phyloP scores from a whole-genome alignment of 768 basidiomycete species.

The Termitomyces sp. region DNA sequence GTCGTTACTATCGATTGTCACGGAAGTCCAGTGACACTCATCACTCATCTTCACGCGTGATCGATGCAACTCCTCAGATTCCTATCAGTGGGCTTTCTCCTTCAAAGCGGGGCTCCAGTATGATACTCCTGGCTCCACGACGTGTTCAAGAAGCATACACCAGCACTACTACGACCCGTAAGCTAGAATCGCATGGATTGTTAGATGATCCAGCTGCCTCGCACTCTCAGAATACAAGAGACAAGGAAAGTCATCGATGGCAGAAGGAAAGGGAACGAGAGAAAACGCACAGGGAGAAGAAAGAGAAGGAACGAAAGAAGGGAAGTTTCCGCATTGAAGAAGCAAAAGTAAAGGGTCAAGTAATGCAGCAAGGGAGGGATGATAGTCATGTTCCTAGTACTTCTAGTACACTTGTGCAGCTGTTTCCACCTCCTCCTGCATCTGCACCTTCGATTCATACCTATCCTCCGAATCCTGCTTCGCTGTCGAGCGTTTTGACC shows the following conservation, averaged over 20 bases:
- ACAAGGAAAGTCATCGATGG: slow-evolving; percentile 24
- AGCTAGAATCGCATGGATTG: slow-evolving; percentile 61
- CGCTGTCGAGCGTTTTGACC: slow-evolving; percentile 1
- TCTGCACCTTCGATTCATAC: slow-evolving; percentile 18
- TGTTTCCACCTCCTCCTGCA: slow-evolving; percentile 15
- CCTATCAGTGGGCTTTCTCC: slow-evolving; percentile 1
- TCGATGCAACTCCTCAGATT: slow-evolving; percentile 10
- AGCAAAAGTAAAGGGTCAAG: slow-evolving; percentile 19
- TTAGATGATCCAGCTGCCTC: slow-evolving; percentile 41
- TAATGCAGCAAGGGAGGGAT: slow-evolving; percentile 18
- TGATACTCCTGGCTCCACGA: slow-evolving; percentile 67
- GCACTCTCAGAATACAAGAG: slow-evolving; percentile 18
- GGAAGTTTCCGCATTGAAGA: slow-evolving; percentile 22
- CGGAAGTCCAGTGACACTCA: slow-evolving; percentile 14
- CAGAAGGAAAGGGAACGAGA: slow-evolving; percentile 18
- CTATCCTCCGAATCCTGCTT: slow-evolving; percentile 7
- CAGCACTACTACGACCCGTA: slow-evolving; percentile 66
- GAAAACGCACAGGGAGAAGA: slow-evolving; percentile 20
- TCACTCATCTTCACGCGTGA: slow-evolving; percentile 6
- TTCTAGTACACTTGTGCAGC: slow-evolving; percentile 6
- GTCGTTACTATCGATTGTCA: slow-evolving; percentile 46
- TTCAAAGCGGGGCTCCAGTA: slow-evolving; percentile 29
- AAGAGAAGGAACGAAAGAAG: slow-evolving; percentile 18
- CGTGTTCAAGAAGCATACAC: slow-evolving; percentile 77
- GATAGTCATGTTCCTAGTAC: slow-evolving; percentile 15